Base-by-base conservation (phyloP, 2,329 filamentous ascomycete genomes). In the Lecanoromycetidae sp. region DNA sequence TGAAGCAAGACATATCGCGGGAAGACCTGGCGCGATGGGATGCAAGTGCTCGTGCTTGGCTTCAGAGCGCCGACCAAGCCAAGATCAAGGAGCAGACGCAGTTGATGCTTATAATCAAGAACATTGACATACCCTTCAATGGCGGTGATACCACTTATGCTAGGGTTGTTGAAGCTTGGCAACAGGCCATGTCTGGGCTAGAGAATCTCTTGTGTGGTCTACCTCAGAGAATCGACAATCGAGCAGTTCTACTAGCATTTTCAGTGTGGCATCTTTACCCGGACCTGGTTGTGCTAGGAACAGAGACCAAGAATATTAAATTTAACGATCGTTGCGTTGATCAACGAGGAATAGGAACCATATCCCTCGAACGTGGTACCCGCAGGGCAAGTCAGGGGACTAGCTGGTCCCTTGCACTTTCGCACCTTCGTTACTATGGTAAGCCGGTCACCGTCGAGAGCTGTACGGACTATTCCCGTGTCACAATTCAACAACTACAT, bases 281-380 rank as follows among this genome's bases (percentile, higher is more conserved):
- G 1, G 56, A 66, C 32, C 52, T 66, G 30, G 43, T 55, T 3
- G 51, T 81, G 82, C 67, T 84, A 77, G 80, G 75, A 74, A 35
- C 69, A 69, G 56, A 57, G 9, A 57, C 58, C 27, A 49, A 43
- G n/a, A 43, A 52, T 10, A 39, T 57, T 7, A 44, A 51, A 7
- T 53, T 53, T n/a, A 40, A 55, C 12, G 58, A 57, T 39, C 22
- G n/a, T 27, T 33, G 54, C 3, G 23, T 56, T 2, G 12, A 41
- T 5, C 29, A 29, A 41, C 20, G 25, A 13, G 50, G 46, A 5
- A n/a, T 49, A 3, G 30, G 53, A 10, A 55, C 53, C 2, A 17
- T 57, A 13, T 52, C 55, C 5, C 34, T 57, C 5, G 36, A 54
- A 32, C 23, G 34, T n/a, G 22, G 27, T 13, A 4, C 25, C 8